Evolutionary conservation across 2,329 filamentous ascomycete genomes (phyloP).

Genomic region (Nemania diffusa): DNA sequence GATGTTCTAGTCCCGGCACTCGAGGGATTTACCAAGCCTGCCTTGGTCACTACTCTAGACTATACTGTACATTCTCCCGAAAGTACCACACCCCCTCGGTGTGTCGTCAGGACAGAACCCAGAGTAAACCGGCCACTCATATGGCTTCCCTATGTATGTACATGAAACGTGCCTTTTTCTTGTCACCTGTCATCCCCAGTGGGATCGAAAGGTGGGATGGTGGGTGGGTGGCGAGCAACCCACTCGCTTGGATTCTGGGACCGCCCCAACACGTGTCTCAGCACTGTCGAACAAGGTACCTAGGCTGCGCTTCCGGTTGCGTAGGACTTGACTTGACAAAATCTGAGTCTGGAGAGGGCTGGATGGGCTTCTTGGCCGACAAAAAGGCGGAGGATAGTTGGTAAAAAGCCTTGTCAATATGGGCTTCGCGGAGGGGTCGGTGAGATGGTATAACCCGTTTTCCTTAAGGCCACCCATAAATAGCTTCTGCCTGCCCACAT

Average conservation of each 20-base stretch:
- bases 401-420: neutral
- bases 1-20: slow-evolving; percentile 10
- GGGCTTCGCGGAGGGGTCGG: neutral
- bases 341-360: neutral
- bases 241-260: slow-evolving; percentile 16
- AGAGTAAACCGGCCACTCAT: neutral
- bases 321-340: slow-evolving; percentile 10
- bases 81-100: slow-evolving; percentile 13
- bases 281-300: slow-evolving; percentile 17
- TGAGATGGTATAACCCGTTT: slow-evolving; percentile 10
- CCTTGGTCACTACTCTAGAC: slow-evolving; percentile 2
- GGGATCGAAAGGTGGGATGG: slow-evolving; percentile 19
- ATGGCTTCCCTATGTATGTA: neutral
- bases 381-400: slow-evolving; percentile 14
- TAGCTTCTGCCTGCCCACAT: slow-evolving; percentile 1
- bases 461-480: slow-evolving; percentile 14
- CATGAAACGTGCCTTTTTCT: slow-evolving; percentile 20
- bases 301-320: slow-evolving; percentile 1
- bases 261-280: slow-evolving; percentile 16
- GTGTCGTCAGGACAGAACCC: neutral
- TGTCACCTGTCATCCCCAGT: slow-evolving; percentile 19
- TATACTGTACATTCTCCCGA: slow-evolving; percentile 6
- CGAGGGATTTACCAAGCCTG: slow-evolving; percentile 15
- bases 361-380: slow-evolving; percentile 10
- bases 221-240: slow-evolving; percentile 20